Conservation (phyloP, 768 basidiomycete species). For the Phaeotremella skinneri region DNA sequence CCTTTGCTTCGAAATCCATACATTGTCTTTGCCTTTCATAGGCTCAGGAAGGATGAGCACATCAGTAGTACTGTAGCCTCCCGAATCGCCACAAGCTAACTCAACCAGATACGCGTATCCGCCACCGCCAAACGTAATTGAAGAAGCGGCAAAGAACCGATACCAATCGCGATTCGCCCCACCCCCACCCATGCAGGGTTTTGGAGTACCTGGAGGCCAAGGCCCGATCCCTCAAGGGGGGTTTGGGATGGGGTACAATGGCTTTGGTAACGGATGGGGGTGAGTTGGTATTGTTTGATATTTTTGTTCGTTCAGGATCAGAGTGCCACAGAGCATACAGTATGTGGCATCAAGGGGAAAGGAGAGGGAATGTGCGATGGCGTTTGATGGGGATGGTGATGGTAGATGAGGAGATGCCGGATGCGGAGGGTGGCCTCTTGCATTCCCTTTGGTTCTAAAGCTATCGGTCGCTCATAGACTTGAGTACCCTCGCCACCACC, state of each 20-base stretch:
- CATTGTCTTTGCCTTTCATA: background rate
- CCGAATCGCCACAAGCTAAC: no score
- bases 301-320: background rate
- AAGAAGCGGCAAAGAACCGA: slow-evolving; percentile 26
- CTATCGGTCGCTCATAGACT: slow-evolving; percentile 1
- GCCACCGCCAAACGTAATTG: slow-evolving; percentile 30
- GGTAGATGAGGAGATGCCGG: slow-evolving; percentile 13
- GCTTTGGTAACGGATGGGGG: background rate
- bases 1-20: background rate
- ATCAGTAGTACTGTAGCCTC: no score
- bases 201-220: no score
- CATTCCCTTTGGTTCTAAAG: background rate
- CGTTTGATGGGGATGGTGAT: slow-evolving; percentile 14
- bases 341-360: background rate
- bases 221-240: background rate
- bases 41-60: no score
- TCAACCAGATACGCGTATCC: slow-evolving; percentile 34
- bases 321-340: background rate
- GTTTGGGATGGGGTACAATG: background rate
- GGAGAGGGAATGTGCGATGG: slow-evolving; percentile 4
- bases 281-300: background rate
- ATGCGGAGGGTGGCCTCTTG: slow-evolving; percentile 7
- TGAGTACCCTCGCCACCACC: background rate
- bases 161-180: slow-evolving; percentile 16
- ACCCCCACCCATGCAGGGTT: no score